Base-by-base conservation (phyloP, 2,329 filamentous ascomycete genomes). In the Blastomyces gilchristii region DNA sequence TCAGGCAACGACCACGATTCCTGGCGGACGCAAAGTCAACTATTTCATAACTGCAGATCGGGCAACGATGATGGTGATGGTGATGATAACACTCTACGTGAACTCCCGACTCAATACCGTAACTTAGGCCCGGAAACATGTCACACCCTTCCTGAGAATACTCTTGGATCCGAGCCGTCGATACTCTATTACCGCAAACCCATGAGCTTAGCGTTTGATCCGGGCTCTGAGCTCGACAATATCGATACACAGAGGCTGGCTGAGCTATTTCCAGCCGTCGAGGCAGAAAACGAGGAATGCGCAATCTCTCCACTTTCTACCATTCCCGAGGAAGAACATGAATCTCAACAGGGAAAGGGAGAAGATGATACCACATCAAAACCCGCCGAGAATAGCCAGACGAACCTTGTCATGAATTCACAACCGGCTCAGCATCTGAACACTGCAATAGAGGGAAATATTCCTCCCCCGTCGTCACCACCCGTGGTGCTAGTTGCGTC, bases 401-500 rank as follows among this genome's bases (percentile, higher is more conserved):
- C 71, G 22, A 72, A 77, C 54, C 64, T 76, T 16, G 66, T 77
- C n/a, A 74, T 73, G 0, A 75, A 76, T 63, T 77, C 76, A 1
- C 77, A 75, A n/a, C 37, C 49, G 22, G 37, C 34, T 5, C 61
- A 56, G 8, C 39, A 60, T 16, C 64, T 60, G 22, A 58, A 67
- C 0, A 53, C 37, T 62, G 61, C 16, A 31, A 12, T 8, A 37
- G 34, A 61, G 43, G 31, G 63, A 6, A 68, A 69, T 49, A 64
- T 64, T 31, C 68, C 66, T 45, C 66, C 68, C 31, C 67, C 52
- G 58, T 64, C 66, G 14, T 71, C 67, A 53, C 66, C 70, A 14
- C 68, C 71, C 3, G 67, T 75, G 34, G 70, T 78, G 3, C 72
- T 77, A 63, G 75, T 78, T 25, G 75, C 76, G 64, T 78, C 76